A percentile compares a stretch with the other conserved stretches of the same genome.
Evolutionary conservation across 768 basidiomycete genomes (phyloP).

Genomic region (Clitopilus passeckerianus): DNA sequence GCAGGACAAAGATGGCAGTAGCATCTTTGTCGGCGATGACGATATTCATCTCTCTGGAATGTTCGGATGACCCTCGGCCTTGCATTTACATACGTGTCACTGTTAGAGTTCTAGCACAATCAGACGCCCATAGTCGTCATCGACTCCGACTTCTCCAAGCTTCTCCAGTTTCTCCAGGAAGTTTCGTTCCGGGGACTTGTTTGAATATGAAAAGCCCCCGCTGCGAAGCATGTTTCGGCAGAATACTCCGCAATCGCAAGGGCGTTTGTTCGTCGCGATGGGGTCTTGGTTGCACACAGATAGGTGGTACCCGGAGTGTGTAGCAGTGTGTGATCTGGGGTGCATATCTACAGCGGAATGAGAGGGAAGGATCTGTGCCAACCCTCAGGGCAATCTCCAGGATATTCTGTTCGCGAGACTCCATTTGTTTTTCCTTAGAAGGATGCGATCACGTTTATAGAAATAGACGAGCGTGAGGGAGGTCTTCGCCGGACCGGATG

Average conservation of each 20-base stretch:
- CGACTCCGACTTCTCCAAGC: background rate
- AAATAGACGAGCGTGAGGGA: background rate
- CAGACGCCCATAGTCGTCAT: background rate
- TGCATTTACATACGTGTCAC: background rate
- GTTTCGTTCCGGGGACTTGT: background rate
- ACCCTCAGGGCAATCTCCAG: background rate
- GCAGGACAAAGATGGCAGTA: background rate
- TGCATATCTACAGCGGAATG: background rate
- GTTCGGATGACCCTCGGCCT: background rate
- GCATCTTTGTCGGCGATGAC: background rate
- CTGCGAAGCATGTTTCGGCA: background rate
- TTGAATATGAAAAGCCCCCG: background rate
- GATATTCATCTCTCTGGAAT: background rate
- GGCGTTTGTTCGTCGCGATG: background rate
- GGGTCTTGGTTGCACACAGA: background rate
- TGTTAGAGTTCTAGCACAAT: background rate
- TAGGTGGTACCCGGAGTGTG: background rate
- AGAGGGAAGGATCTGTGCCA: background rate
- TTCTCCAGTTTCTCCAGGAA: background rate
- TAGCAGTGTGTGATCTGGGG: background rate
- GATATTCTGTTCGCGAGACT: slow-evolving; percentile 1
- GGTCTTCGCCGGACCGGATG: background rate
- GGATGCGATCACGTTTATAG: background rate
- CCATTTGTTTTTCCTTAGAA: background rate
- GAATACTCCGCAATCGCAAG: background rate